These are phyloP conservation scores for Lepidium sativum DNA, from an alignment of 345 rosid genomes.

Conservation along the genomic window DNA sequence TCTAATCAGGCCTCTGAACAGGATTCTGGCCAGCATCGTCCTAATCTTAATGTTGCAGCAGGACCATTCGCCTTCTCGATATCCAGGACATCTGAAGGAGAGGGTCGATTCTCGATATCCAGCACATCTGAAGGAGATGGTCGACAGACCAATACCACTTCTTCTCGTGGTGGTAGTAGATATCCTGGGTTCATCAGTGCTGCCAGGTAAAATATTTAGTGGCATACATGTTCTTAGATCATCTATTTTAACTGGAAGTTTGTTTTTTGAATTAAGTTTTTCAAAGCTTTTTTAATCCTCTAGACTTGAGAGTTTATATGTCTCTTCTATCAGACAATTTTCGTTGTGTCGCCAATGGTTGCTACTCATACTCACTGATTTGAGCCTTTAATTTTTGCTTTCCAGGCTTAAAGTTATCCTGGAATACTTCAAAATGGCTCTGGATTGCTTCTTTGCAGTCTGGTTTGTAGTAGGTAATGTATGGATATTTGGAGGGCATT, in stretches of 20 bases:
- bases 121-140: conserved; percentile 70
- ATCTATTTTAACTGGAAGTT: not conserved
- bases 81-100: conserved; percentile 52
- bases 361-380: not conserved
- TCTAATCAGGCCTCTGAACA: conserved; percentile 62
- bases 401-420: conserved; percentile 69
- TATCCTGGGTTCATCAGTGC: conserved; percentile 43
- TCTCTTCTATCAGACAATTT: not conserved
- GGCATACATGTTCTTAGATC: not conserved
- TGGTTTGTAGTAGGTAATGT: conserved; percentile 99
- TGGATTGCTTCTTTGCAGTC: conserved; percentile 98
- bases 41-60: conserved; percentile 59
- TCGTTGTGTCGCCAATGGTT: not conserved
- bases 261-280: not conserved
- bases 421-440: conserved; percentile 91
- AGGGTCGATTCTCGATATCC: no score
- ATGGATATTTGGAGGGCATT: conserved; percentile 97
- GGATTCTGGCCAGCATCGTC: conserved; percentile 58
- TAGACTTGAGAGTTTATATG: not conserved
- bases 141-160: conserved; percentile 32
- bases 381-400: conserved; percentile 8
- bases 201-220: conserved; percentile 39
- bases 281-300: not conserved
- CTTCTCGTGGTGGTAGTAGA: conserved; percentile 57
- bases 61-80: conserved; percentile 75